Percentiles rank a stretch among this genome's conserved stretches.
Conservation (phyloP, 805 yeast genomes). For the Jamesozyma gamospora region DNA sequence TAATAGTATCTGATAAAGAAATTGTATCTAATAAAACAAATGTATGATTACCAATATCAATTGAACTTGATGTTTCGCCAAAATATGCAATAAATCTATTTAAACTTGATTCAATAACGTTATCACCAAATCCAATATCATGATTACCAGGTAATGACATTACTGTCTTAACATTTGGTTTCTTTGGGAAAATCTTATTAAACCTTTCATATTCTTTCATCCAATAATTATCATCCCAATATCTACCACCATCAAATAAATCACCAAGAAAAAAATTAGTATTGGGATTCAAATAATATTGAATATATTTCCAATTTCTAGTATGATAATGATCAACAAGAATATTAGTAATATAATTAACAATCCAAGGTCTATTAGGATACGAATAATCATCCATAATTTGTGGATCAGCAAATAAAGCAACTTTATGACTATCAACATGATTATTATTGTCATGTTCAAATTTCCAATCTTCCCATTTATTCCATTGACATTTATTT, state of each 20-base stretch:
- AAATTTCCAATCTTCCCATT: slow-evolving; percentile 53
- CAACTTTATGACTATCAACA: slow-evolving; percentile 38
- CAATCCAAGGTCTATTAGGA: slow-evolving; percentile 49
- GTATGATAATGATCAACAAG: slow-evolving; percentile 72
- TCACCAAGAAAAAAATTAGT: slow-evolving; percentile 79
- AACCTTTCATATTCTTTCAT: slow-evolving; percentile 60
- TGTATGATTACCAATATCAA: slow-evolving; percentile 58
- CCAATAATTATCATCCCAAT: slow-evolving; percentile 70
- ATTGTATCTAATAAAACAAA: slow-evolving; percentile 74
- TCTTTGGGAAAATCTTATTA: slow-evolving; percentile 51
- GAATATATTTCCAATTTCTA: slow-evolving; percentile 58
- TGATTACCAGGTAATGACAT: slow-evolving; percentile 82
- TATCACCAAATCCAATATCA: slow-evolving; percentile 87
- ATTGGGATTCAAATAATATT: slow-evolving; percentile 57
- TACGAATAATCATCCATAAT: slow-evolving; percentile 82
- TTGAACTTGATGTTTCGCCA: slow-evolving; percentile 53
- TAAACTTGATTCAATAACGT: slow-evolving; percentile 45
- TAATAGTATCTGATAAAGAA: slow-evolving; percentile 54
- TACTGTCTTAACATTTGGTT: slow-evolving; percentile 35
- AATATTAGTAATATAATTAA: slow-evolving; percentile 46
- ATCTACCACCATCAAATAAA: slow-evolving; percentile 88
- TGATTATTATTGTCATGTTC: slow-evolving; percentile 1
- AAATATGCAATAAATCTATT: slow-evolving; percentile 60
- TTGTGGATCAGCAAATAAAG: slow-evolving; percentile 87
- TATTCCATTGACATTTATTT: slow-evolving; percentile 47